Evolutionary conservation across 2,329 filamentous ascomycete genomes (phyloP).

Genomic region (Teratosphaeria zuluensis): DNA sequence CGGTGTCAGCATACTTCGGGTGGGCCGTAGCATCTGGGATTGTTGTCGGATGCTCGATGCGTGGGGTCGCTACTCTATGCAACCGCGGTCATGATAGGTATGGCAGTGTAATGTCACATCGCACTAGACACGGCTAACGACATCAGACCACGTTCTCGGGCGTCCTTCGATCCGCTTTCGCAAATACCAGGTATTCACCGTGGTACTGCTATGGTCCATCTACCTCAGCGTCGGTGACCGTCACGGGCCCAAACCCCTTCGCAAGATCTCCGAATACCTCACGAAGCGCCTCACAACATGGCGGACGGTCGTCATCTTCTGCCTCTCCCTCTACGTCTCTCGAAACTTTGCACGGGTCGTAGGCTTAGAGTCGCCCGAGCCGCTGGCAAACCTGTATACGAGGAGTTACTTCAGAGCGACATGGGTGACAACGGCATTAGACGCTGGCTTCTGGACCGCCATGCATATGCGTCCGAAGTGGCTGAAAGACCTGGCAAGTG

Average conservation of each 20-base stretch:
- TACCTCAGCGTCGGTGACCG: slow-evolving; percentile 76
- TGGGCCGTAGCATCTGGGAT: too few relatives aligned
- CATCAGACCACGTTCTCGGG: slow-evolving; percentile 75
- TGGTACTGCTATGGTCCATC: slow-evolving; percentile 81
- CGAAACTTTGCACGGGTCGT: slow-evolving; percentile 91
- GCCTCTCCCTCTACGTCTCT: slow-evolving; percentile 82
- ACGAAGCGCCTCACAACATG: slow-evolving; percentile 69
- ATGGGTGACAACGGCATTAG: slow-evolving; percentile 88
- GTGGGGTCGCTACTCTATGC: neutral
- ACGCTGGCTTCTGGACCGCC: slow-evolving; percentile 96
- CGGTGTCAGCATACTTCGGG: too few relatives aligned
- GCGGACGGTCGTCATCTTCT: slow-evolving; percentile 79
- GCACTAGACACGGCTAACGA: neutral
- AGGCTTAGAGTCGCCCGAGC: slow-evolving; percentile 84
- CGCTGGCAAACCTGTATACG: slow-evolving; percentile 87
- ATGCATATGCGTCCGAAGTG: slow-evolving; percentile 81
- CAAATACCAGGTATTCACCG: slow-evolving; percentile 83
- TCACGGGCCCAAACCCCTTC: slow-evolving; percentile 71
- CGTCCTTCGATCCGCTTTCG: slow-evolving; percentile 84
- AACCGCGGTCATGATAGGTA: neutral
- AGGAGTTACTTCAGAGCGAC: slow-evolving; percentile 89
- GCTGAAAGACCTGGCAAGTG: slow-evolving; percentile 69
- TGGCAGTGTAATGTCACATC: neutral
- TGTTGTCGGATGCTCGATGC: neutral
- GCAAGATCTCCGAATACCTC: slow-evolving; percentile 60